These are phyloP conservation scores for Scortechinia acanthostroma DNA, from an alignment of 2,329 filamentous ascomycete species.

Conservation along the genomic window DNA sequence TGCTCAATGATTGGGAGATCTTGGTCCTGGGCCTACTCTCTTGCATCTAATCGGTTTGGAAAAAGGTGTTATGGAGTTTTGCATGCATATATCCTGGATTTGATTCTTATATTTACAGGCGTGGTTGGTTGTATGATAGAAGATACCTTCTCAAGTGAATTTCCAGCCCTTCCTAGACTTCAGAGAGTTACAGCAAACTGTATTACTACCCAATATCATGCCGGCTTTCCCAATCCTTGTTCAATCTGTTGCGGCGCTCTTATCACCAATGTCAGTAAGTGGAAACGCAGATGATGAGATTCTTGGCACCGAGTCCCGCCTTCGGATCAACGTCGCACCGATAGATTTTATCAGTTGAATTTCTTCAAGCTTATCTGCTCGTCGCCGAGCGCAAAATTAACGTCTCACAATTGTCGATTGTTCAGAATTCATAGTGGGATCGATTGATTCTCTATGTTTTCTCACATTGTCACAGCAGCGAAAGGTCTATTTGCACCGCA, in stretches of 20 bases:
- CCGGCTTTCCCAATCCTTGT: no score
- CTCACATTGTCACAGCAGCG: constrained; percentile 27
- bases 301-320: no score
- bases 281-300: no score
- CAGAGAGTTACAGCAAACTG: background rate
- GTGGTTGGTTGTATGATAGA: background rate
- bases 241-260: no score
- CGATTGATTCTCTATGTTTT: constrained; percentile 23
- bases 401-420: background rate
- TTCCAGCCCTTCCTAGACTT: background rate
- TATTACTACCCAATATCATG: no score
- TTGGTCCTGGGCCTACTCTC: no score
- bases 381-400: background rate
- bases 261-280: no score
- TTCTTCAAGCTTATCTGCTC: background rate
- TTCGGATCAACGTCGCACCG: background rate
- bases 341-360: no score
- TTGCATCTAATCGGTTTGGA: no score
- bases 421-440: background rate
- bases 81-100: background rate
- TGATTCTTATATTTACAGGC: background rate
- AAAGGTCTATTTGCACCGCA: constrained; percentile 26
- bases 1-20: background rate
- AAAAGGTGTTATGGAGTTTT: background rate
- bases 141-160: background rate